Evolutionary conservation across 331 rosid species (phyloP).

Genomic region (Ulmus americana): DNA sequence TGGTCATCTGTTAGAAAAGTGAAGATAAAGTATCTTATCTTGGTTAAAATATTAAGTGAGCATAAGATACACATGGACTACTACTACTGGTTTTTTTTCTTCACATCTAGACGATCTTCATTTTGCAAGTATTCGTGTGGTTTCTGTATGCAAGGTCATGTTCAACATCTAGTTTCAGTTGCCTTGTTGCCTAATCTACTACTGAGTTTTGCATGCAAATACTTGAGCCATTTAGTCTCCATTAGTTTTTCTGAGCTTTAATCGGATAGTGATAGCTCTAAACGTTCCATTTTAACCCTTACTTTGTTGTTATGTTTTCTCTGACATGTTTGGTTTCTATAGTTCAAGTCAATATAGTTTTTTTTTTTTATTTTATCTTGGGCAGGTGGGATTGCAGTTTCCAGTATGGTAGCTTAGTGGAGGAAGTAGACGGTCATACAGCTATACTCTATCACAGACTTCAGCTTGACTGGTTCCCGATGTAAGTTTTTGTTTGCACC

Average conservation of each 20-base stretch:
- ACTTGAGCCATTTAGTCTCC: neutral
- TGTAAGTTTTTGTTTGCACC: conserved; percentile 37
- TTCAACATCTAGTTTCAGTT: neutral
- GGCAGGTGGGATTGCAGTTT: conserved; percentile 99
- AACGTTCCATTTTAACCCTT: neutral
- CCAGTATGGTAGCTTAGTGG: conserved; percentile 85
- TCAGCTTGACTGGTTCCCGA: conserved; percentile 95
- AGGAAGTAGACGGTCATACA: conserved; percentile 99
- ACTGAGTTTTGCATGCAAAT: neutral
- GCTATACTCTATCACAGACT: conserved; percentile 94
- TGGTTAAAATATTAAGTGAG: too few species aligned
- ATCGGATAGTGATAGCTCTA: neutral
- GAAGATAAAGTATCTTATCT: too few species aligned
- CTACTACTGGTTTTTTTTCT: too few species aligned
- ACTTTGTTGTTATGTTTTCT: neutral
- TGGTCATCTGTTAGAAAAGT: too few species aligned
- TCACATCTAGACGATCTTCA: too few species aligned
- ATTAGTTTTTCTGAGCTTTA: neutral
- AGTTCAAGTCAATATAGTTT: conserved; percentile 8
- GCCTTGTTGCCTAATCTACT: neutral
- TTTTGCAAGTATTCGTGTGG: too few species aligned
- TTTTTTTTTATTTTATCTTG: neutral
- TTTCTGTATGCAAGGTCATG: neutral
- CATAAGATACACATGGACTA: too few species aligned
- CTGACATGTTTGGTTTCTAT: neutral